Base-by-base conservation (phyloP, 2,329 filamentous ascomycete genomes). In the Colletotrichum plurivorum region DNA sequence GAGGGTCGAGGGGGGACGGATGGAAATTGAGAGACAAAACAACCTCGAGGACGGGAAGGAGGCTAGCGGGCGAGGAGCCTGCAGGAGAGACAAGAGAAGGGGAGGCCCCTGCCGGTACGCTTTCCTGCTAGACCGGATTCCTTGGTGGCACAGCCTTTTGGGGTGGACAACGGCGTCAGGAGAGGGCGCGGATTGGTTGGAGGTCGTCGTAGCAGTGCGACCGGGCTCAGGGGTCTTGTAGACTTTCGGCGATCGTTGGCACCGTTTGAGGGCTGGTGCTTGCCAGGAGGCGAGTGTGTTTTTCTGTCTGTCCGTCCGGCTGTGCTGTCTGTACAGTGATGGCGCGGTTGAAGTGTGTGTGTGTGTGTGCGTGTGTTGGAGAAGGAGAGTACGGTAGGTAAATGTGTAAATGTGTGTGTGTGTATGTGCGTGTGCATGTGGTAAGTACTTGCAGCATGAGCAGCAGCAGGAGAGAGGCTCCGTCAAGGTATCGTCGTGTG, bases 201-300 rank as follows among this genome's bases (percentile, higher is more conserved):
- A 27, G 49, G 45, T 39, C 27, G 41, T 65, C 41, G 55, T 66
- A 55, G 62, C 46, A 60, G 55, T 56, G 55, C 55, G 66, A 69
- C 66, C 55, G 51, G 66, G 66, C 66, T 69, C 66, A 69, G 62
- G 66, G 66, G 66, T 69, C 66, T 69, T 60, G 62, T 66, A 69
- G 66, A 69, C 66, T 69, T 69, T 69, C 66, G 66, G 66, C 55
- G 55, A 60, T 69, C 62, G 62, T 56, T 66, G 62, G 45, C 62
- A 69, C 62, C 66, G 66, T 66, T 69, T 69, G 55, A 69, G 62
- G 45, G 66, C 62, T 59, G 65, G 65, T 63, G 65, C 53, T 64
- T 48, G 61, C 51, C 57, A 63, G 57, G 63, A 67, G 59, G 64
- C 58, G 64, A 53, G 64, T 54, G 64, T 67, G 64, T 62, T 49